phyloP scores from a whole-genome alignment of 2,329 filamentous ascomycete species.

The Akanthomyces dipterigenus region DNA sequence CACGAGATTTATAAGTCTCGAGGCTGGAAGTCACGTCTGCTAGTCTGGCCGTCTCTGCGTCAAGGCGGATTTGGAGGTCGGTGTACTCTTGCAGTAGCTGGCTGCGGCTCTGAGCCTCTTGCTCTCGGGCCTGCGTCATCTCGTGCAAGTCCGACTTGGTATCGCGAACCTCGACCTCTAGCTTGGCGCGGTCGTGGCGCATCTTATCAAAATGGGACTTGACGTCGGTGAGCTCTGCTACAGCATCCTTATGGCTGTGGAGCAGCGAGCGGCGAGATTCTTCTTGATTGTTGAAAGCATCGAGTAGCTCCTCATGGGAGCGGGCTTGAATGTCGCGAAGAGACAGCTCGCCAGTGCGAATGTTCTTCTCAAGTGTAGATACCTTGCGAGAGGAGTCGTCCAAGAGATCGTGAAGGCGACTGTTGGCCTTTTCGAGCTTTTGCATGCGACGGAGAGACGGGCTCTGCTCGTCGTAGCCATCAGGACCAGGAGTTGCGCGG shows the following conservation, averaged over 20 bases:
- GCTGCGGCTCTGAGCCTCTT: conserved; percentile 79
- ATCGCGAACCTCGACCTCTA: conserved; percentile 86
- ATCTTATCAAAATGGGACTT: conserved; percentile 83
- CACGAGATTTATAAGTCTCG: conserved; percentile 80
- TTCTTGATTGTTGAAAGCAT: conserved; percentile 88
- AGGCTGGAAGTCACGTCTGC: conserved; percentile 79
- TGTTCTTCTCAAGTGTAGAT: conserved; percentile 77
- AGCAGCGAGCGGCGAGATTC: conserved; percentile 76
- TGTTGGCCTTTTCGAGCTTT: conserved; percentile 89
- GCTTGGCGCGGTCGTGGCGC: conserved; percentile 68
- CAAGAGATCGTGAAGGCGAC: conserved; percentile 83
- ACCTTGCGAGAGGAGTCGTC: conserved; percentile 93
- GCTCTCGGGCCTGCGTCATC: conserved; percentile 68
- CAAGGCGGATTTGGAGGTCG: conserved; percentile 86
- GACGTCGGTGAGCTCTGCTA: conserved; percentile 78
- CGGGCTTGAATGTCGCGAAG: conserved; percentile 87
- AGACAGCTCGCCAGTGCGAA: conserved; percentile 80
- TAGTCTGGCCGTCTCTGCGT: conserved; percentile 79
- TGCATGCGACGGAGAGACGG: conserved; percentile 76
- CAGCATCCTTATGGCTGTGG: conserved; percentile 76
- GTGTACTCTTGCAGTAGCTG: conserved; percentile 89
- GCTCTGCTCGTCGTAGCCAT: conserved; percentile 68
- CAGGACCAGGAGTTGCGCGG: conserved; percentile 54
- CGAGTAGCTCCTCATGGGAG: conserved; percentile 89
- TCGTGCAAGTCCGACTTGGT: conserved; percentile 77